Evolutionary conservation across 1,284 basidiomycete species (phyloP), one percentile per base, ranked within the genome.

Genomic region (Ustilago vetiveriae): DNA sequence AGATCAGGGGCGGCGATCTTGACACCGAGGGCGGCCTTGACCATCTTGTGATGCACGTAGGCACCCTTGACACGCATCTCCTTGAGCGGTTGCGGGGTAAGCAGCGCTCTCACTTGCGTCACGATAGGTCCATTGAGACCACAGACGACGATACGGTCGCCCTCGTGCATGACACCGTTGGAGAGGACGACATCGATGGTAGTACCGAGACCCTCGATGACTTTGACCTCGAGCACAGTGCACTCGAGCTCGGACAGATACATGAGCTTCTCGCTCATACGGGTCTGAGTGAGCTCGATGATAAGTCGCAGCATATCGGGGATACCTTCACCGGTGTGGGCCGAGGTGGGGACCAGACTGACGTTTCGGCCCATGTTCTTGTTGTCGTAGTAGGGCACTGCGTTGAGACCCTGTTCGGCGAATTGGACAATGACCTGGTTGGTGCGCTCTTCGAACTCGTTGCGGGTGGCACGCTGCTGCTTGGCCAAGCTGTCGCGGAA

Each of bases 291-390:
- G 54, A 99, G 87, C 83, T 96, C 94, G 83, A 98, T 88, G 80
- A 99, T 89, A 30, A 99, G 87, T 89, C 94, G 92, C 83, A 99
- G 94, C 92, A 99, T 94, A 85, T 99, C 96, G n/a, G 96, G 96
- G 22, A 99, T 88, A 85, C 96, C 96, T 85, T 99, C 96, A 65
- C 96, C 96, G 1, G 95, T 97, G 83, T 95, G 89, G 26, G 96
- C 96, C 53, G 95, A 98, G 6, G 96, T 98, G 29, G 96, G 96
- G 16, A 99, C 95, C 39, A 99, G 86, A 10, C 94, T 97, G 67
- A 99, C 94, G 78, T 94, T 94, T 62, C 90, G 88, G 47, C 90
- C 92, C 73, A 97, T 91, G 84, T 88, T 94, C 85, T 93, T 96
- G 89, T 99, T 99, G 55, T 97, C 91, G 85, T 97, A 98, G 86